phyloP scores from a whole-genome alignment of 257 asterid species.

The Penstemon davidsonii region DNA sequence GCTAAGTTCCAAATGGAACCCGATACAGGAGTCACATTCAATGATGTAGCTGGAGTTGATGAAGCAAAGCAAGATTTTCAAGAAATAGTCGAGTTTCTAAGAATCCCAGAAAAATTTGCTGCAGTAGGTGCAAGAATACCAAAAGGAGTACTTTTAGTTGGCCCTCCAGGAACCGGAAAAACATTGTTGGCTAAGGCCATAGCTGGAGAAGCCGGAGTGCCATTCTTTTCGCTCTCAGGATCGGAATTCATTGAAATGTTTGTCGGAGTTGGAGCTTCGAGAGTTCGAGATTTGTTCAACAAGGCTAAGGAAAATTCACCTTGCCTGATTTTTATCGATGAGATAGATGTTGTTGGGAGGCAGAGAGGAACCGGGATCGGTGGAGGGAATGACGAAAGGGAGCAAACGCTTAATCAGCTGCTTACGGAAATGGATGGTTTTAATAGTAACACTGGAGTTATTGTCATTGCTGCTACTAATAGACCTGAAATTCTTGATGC shows the following conservation, averaged over 20 bases:
- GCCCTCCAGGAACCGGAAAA: constrained; percentile 99
- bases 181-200: constrained; percentile 95
- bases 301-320: constrained; percentile 99
- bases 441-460: constrained; percentile 91
- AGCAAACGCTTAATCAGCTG: constrained; percentile 91
- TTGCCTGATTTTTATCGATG: constrained; percentile 95
- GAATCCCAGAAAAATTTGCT: constrained; percentile 95
- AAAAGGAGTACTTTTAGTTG: constrained; percentile 95
- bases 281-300: constrained; percentile 97
- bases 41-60: constrained; percentile 97
- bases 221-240: constrained; percentile 94
- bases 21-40: constrained; percentile 89
- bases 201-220: constrained; percentile 99
- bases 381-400: constrained; percentile 98
- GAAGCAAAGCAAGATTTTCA: constrained; percentile 97
- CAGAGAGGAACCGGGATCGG: constrained; percentile 99
- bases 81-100: constrained; percentile 97
- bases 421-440: constrained; percentile 98
- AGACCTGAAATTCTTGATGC: constrained; percentile 98
- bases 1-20: constrained; percentile 99
- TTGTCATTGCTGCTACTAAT: constrained; percentile 95
- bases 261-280: constrained; percentile 98
- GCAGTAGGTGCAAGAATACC: constrained; percentile 99
- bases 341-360: constrained; percentile 98
- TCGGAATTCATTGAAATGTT: constrained; percentile 99